phyloP scores from a whole-genome alignment of 2,329 filamentous ascomycete genomes.

The Ceratocystis cubensis region DNA sequence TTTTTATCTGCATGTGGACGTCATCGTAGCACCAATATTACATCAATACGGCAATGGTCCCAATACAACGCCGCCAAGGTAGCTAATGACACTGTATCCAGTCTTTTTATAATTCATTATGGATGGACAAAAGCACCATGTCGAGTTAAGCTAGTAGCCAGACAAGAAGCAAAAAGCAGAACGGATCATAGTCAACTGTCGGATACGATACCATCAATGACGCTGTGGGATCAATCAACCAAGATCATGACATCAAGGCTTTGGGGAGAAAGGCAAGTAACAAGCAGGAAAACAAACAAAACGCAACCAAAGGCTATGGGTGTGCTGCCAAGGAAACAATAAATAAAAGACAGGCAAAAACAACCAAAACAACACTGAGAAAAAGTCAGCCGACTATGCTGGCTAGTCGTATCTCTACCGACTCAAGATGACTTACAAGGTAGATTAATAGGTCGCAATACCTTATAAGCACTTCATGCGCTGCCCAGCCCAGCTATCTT shows the following conservation, averaged over 20 bases:
- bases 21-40: not conserved
- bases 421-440: not conserved
- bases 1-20: not conserved
- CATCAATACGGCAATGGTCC: not conserved
- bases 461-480: constrained; percentile 28
- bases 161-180: too few species aligned
- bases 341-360: not conserved
- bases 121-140: too few species aligned
- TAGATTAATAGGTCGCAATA: not conserved
- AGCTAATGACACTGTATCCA: too few species aligned
- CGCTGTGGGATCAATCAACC: not conserved
- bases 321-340: not conserved
- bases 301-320: not conserved
- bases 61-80: too few species aligned
- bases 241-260: not conserved
- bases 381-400: not conserved
- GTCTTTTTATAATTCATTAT: too few species aligned
- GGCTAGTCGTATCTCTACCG: not conserved
- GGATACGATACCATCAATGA: not conserved
- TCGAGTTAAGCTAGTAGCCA: too few species aligned
- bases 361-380: not conserved
- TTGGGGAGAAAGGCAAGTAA: not conserved
- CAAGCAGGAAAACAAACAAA: not conserved
- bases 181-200: too few species aligned
- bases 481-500: constrained; percentile 38